Percentiles rank a stretch among this genome's conserved stretches.
phyloP scores from a whole-genome alignment of 805 yeast genomes.

The Brettanomyces custersianus region DNA sequence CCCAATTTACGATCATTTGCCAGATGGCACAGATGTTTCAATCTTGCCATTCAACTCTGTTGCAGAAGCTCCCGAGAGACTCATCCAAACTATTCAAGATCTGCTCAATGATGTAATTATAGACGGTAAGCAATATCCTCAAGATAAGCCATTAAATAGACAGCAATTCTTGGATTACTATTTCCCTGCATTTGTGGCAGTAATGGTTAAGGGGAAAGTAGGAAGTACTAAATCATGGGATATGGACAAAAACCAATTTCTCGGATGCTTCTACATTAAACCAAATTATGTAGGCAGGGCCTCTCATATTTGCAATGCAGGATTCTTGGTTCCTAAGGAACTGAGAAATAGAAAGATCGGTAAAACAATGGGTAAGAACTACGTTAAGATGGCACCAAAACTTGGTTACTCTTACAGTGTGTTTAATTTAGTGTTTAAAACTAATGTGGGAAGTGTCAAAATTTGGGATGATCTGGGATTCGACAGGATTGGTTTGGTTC shows the following conservation, averaged over 20 bases:
- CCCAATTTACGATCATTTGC: slow-evolving; percentile 16
- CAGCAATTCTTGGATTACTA: slow-evolving; percentile 56
- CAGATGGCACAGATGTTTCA: slow-evolving; percentile 30
- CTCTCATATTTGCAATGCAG: slow-evolving; percentile 83
- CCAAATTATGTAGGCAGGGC: slow-evolving; percentile 85
- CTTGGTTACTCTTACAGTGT: slow-evolving; percentile 79
- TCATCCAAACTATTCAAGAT: slow-evolving; percentile 36
- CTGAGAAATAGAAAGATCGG: slow-evolving; percentile 62
- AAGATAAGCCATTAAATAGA: slow-evolving; percentile 29
- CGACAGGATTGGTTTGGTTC: slow-evolving; percentile 65
- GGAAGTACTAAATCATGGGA: slow-evolving; percentile 7
- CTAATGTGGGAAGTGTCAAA: slow-evolving; percentile 63
- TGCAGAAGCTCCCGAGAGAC: slow-evolving; percentile 38
- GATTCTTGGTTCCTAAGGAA: slow-evolving; percentile 57
- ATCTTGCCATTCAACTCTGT: slow-evolving; percentile 48
- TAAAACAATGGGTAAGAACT: slow-evolving; percentile 54
- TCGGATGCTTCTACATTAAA: slow-evolving; percentile 75
- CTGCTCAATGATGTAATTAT: slow-evolving; percentile 60
- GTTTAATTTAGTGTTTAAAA: slow-evolving; percentile 78
- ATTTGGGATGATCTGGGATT: slow-evolving; percentile 86
- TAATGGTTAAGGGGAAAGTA: slow-evolving; percentile 42
- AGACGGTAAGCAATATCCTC: slow-evolving; percentile 72
- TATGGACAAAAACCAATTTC: slow-evolving; percentile 29
- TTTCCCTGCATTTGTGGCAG: slow-evolving; percentile 58
- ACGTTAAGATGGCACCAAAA: slow-evolving; percentile 63